Percentiles rank a stretch among this genome's conserved stretches.
phyloP scores from a whole-genome alignment of 169 alveolate species.

The Cyclospora cayetanensis region DNA sequence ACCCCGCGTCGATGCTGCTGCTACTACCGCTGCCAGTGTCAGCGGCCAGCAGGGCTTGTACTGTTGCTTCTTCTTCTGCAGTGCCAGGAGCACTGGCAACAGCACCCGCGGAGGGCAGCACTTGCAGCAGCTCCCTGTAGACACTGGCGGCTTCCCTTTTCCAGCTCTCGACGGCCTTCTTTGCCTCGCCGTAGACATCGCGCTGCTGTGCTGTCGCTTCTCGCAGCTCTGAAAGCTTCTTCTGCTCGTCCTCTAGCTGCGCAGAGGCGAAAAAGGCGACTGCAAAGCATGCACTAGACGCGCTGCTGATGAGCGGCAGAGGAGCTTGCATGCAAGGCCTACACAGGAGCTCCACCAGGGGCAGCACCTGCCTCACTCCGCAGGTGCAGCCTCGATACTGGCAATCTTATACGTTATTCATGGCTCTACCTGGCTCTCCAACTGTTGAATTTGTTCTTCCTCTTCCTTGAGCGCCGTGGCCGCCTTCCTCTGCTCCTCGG shows the following conservation, averaged over 20 bases:
- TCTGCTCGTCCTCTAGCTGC: background rate
- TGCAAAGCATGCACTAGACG: no score
- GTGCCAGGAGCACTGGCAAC: slow-evolving; percentile 16
- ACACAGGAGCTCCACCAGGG: background rate
- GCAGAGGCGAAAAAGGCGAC: no score
- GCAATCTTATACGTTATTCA: no score
- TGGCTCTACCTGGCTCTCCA: background rate
- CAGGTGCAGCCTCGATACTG: no score
- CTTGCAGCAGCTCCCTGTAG: slow-evolving; percentile 22
- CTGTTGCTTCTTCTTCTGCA: slow-evolving; percentile 3
- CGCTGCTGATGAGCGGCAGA: no score
- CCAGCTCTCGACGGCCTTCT: background rate
- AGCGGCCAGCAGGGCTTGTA: background rate
- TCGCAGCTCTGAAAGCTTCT: background rate
- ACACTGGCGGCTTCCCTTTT: background rate
- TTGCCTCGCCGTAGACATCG: background rate
- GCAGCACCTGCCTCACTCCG: background rate
- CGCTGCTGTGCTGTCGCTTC: background rate
- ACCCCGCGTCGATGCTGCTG: no score
- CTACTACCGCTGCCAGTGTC: slow-evolving; percentile 22
- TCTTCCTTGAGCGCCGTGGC: background rate
- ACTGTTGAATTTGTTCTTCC: background rate
- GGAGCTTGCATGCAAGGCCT: background rate
- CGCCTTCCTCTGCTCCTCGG: background rate
- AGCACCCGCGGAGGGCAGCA: background rate